Percentiles rank a stretch among this genome's conserved stretches.
phyloP scores from a whole-genome alignment of 352 stramenopile species.

The Pythium guiyangense region DNA sequence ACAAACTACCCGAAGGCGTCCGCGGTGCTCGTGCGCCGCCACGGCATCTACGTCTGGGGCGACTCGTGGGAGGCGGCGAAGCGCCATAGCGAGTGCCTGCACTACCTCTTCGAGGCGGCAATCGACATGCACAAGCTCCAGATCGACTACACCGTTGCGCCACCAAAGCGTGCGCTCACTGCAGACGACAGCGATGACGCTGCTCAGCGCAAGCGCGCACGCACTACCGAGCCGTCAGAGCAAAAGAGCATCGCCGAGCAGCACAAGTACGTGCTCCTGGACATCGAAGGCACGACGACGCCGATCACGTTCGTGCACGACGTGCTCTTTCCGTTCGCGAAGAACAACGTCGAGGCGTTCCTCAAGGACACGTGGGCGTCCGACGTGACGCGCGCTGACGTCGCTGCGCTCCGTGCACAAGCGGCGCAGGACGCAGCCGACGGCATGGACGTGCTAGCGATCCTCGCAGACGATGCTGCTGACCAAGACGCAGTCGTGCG shows the following conservation, averaged over 20 bases:
- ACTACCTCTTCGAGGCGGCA: slow-evolving; percentile 94
- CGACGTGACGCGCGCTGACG: slow-evolving; percentile 40
- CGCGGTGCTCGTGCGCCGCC: slow-evolving; percentile 92
- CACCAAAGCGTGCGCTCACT: slow-evolving; percentile 16
- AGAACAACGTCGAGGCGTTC: slow-evolving; percentile 53
- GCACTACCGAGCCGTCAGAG: slow-evolving; percentile 14
- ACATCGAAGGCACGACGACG: slow-evolving; percentile 96
- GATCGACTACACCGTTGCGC: slow-evolving; percentile 63
- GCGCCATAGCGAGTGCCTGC: slow-evolving; percentile 94
- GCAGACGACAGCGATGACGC: slow-evolving; percentile 24
- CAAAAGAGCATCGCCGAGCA: slow-evolving; percentile 51
- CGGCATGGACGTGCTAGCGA: slow-evolving; percentile 21
- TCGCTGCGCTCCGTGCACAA: slow-evolving; percentile 43
- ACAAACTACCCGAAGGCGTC: slow-evolving; percentile 85
- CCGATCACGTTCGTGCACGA: slow-evolving; percentile 96
- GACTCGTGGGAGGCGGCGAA: slow-evolving; percentile 95
- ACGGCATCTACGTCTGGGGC: slow-evolving; percentile 96
- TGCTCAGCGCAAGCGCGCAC: slow-evolving; percentile 43
- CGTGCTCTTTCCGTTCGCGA: slow-evolving; percentile 91
- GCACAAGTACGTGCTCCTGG: slow-evolving; percentile 91
- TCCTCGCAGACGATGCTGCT: slow-evolving; percentile 14
- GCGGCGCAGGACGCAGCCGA: slow-evolving; percentile 31
- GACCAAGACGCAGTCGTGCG: slow-evolving; percentile 24
- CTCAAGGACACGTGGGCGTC: slow-evolving; percentile 49
- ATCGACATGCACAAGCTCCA: slow-evolving; percentile 89